A percentile compares a stretch with the other conserved stretches of the same genome.
phyloP scores from a whole-genome alignment of 495 filamentous ascomycete genomes.

The Darksidea phi region DNA sequence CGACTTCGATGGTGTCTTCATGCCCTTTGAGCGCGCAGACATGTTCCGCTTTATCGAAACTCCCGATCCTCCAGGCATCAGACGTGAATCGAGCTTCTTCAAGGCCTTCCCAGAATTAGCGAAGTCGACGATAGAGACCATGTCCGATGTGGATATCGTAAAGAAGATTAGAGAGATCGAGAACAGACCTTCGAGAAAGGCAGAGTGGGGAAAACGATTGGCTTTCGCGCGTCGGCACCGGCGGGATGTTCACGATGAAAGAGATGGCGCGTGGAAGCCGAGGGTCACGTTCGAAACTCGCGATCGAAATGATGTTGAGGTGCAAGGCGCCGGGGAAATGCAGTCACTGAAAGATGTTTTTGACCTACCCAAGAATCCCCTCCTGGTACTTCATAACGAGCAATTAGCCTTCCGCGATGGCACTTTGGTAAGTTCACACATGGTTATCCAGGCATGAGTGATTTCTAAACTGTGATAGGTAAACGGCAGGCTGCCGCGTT shows the following conservation, averaged over 20 bases:
- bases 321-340: not conserved
- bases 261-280: not conserved
- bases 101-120: slow-evolving; percentile 36
- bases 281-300: not conserved
- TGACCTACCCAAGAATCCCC: slow-evolving; percentile 29
- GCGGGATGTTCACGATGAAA: slow-evolving; percentile 19
- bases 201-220: slow-evolving; percentile 27
- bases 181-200: slow-evolving; percentile 35
- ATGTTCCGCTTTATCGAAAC: too few species aligned
- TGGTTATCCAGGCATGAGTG: too few species aligned
- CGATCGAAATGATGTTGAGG: not conserved
- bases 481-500: slow-evolving; percentile 18
- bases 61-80: too few species aligned
- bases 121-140: slow-evolving; percentile 2
- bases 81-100: slow-evolving; percentile 14
- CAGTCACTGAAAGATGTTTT: slow-evolving; percentile 27
- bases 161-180: slow-evolving; percentile 37
- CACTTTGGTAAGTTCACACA: slow-evolving; percentile 16
- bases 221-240: slow-evolving; percentile 8
- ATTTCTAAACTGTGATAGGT: slow-evolving; percentile 1
- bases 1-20: too few species aligned
- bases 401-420: slow-evolving; percentile 37
- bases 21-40: too few species aligned
- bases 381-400: slow-evolving; percentile 24
- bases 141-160: slow-evolving; percentile 13